These are phyloP conservation scores for Stephanodiscus triporus DNA, from an alignment of 108 stramenopile species.

Conservation along the genomic window DNA sequence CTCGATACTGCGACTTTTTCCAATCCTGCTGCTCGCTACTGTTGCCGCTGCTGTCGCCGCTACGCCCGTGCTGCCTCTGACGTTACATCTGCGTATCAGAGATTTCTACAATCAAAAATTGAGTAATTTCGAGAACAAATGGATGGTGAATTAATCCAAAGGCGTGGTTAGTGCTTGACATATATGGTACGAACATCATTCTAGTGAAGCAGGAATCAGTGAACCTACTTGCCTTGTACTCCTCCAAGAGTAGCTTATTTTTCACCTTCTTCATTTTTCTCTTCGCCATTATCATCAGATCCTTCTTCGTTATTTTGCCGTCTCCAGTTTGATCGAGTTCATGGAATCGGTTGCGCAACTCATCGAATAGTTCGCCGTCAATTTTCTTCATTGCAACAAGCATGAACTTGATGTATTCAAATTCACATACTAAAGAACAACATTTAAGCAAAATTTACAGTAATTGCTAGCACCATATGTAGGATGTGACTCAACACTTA, in stretches of 20 bases:
- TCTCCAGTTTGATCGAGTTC: conserved; percentile 53
- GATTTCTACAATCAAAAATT: not conserved
- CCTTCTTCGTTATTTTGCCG: conserved; percentile 50
- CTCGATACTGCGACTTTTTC: too few relatives aligned
- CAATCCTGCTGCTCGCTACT: too few relatives aligned
- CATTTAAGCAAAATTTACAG: not conserved
- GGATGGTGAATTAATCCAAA: not conserved
- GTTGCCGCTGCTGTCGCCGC: too few relatives aligned
- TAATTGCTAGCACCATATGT: not conserved
- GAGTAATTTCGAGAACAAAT: not conserved
- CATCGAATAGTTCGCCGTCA: conserved; percentile 60
- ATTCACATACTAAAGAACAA: conserved; percentile 46
- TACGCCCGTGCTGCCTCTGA: too few relatives aligned
- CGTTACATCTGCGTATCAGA: too few relatives aligned
- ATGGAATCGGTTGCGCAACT: conserved; percentile 63
- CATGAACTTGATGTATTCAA: conserved; percentile 83
- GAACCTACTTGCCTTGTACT: conserved; percentile 38
- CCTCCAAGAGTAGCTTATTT: conserved; percentile 41
- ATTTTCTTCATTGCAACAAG: conserved; percentile 80
- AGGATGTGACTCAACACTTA: not conserved
- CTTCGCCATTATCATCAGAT: conserved; percentile 54
- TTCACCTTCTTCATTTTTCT: conserved; percentile 48
- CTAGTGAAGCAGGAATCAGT: not conserved
- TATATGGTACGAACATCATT: not conserved
- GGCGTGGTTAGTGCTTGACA: not conserved